A percentile compares a stretch with the other conserved stretches of the same genome.
Conservation (phyloP, 2,329 filamentous ascomycete genomes). For the Cladosporium austrohemisphaericum region DNA sequence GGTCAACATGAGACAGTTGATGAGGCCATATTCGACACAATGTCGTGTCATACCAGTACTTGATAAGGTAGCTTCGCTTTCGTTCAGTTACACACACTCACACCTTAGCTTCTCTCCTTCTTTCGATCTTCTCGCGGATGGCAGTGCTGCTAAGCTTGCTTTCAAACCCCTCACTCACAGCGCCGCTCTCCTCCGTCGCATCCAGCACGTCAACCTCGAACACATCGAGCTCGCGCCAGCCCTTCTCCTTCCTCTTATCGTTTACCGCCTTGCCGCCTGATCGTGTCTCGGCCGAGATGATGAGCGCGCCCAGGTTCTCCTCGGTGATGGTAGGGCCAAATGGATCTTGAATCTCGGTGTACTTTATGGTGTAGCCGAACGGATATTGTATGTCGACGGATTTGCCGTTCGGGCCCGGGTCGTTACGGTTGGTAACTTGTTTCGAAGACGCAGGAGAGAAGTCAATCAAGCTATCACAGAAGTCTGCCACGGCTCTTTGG, state of each 20-base stretch:
- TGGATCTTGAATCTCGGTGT: conserved; percentile 79
- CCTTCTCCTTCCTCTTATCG: conserved; percentile 68
- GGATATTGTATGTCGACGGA: conserved; percentile 58
- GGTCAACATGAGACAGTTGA: too few relatives aligned
- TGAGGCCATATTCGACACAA: too few relatives aligned
- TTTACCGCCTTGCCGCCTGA: conserved; percentile 83
- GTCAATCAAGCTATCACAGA: conserved; percentile 62
- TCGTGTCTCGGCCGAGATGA: conserved; percentile 84
- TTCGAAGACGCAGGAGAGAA: conserved; percentile 35
- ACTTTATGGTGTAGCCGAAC: conserved; percentile 65
- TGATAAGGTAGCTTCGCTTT: too few relatives aligned
- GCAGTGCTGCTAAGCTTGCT: conserved; percentile 90
- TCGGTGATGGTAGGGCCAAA: conserved; percentile 89
- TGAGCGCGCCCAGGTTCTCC: conserved; percentile 70
- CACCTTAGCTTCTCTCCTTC: conserved; percentile 7
- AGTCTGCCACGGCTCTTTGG: conserved; percentile 64
- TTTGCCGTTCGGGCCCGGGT: conserved; percentile 47
- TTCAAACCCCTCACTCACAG: conserved; percentile 59
- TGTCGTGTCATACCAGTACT: too few relatives aligned
- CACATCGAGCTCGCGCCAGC: conserved; percentile 71
- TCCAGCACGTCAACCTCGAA: conserved; percentile 90
- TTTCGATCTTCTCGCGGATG: conserved; percentile 46
- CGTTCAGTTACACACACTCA: too few relatives aligned
- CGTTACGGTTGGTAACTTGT: conserved; percentile 40
- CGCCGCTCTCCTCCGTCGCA: conserved; percentile 45